phyloP scores from a whole-genome alignment of 2,329 filamentous ascomycete species.

The Lecanicillium sp. region DNA sequence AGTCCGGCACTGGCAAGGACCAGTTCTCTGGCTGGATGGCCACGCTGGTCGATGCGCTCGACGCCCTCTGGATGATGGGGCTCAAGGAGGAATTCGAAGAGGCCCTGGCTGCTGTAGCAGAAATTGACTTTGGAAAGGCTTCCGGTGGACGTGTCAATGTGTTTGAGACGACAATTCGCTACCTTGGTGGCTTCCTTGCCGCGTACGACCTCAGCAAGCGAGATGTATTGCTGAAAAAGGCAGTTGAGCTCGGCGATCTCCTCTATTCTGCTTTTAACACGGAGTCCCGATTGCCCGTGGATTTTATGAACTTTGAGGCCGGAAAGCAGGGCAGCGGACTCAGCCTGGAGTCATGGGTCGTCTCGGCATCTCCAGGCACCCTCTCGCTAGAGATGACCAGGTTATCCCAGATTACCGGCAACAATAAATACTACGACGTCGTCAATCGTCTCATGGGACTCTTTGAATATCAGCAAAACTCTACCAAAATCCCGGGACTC shows the following conservation, averaged over 20 bases:
- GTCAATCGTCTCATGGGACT: slow-evolving; percentile 62
- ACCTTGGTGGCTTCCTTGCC: slow-evolving; percentile 62
- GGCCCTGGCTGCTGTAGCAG: slow-evolving; percentile 51
- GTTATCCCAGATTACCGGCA: slow-evolving; percentile 65
- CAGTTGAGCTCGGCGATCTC: slow-evolving; percentile 56
- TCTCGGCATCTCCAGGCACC: slow-evolving; percentile 51
- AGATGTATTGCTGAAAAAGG: slow-evolving; percentile 53
- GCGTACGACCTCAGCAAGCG: slow-evolving; percentile 61
- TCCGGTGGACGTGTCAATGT: slow-evolving; percentile 47
- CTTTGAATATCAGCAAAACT: slow-evolving; percentile 58
- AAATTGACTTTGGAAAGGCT: slow-evolving; percentile 56
- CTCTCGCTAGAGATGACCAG: slow-evolving; percentile 68
- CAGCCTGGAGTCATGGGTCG: slow-evolving; percentile 30
- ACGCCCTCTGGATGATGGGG: slow-evolving; percentile 70
- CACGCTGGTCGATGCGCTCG: slow-evolving; percentile 60
- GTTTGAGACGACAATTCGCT: slow-evolving; percentile 67
- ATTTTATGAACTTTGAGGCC: slow-evolving; percentile 39
- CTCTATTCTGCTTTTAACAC: slow-evolving; percentile 64
- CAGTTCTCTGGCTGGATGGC: slow-evolving; percentile 63
- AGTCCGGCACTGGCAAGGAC: slow-evolving; percentile 46
- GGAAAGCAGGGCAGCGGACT: slow-evolving; percentile 32
- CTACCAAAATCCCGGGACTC: slow-evolving; percentile 63
- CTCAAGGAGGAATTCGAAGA: slow-evolving; percentile 58
- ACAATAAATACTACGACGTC: slow-evolving; percentile 69
- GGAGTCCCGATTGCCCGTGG: slow-evolving; percentile 57